These are phyloP conservation scores for Schizophyllum commune DNA, from an alignment of 1,284 basidiomycete genomes.

Conservation along the genomic window DNA sequence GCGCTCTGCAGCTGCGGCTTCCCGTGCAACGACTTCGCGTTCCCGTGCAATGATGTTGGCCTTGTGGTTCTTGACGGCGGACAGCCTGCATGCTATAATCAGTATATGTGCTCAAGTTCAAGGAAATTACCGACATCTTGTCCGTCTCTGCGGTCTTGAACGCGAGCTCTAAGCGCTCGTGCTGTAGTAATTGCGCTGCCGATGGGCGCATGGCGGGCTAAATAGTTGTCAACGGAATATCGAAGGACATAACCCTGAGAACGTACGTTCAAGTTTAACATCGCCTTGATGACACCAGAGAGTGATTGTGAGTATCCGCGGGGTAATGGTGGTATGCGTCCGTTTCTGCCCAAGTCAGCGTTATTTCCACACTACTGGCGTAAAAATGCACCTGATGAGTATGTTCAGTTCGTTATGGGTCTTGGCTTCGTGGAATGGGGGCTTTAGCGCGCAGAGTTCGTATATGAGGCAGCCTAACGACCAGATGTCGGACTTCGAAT, in stretches of 20 bases:
- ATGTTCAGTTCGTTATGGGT: conserved; percentile 81
- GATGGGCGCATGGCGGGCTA: conserved; percentile 82
- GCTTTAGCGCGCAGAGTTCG: conserved; percentile 88
- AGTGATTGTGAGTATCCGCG: conserved; percentile 72
- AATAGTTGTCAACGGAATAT: conserved; percentile 2
- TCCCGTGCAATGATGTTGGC: conserved; percentile 49
- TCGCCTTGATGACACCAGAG: conserved; percentile 71
- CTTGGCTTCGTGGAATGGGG: conserved; percentile 87
- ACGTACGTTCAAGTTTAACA: conserved; percentile 80
- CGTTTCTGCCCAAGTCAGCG: conserved; percentile 44
- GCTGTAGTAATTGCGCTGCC: conserved; percentile 68
- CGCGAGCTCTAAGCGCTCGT: conserved; percentile 69
- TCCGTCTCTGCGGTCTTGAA: conserved; percentile 70
- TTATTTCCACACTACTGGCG: neutral
- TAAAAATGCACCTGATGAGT: conserved; percentile 56
- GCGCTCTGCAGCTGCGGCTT: conserved; percentile 44
- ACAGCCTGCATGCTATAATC: conserved; percentile 35
- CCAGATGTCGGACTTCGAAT: conserved; percentile 98
- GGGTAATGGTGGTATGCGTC: conserved; percentile 81
- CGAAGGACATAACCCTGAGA: conserved; percentile 1
- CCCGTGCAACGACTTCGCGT: conserved; percentile 56
- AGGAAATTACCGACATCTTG: conserved; percentile 52
- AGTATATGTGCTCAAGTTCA: neutral
- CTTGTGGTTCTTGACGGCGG: conserved; percentile 56
- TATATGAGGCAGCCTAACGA: conserved; percentile 94